Base-by-base conservation (phyloP, 1,284 basidiomycete genomes). In the Stereum hirsutum region DNA sequence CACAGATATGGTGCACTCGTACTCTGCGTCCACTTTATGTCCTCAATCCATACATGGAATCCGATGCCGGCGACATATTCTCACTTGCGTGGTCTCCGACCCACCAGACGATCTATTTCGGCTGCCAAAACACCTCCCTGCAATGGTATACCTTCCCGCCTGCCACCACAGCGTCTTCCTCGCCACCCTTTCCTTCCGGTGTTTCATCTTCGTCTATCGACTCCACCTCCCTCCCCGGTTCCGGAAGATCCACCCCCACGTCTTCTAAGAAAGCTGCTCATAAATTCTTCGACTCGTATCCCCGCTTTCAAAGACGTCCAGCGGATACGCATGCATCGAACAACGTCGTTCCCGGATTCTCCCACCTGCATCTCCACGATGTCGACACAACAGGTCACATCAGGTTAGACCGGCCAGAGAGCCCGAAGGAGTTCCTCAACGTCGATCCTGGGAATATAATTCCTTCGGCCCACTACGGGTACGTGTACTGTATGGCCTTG, bases 381-480 rank as follows among this genome's bases (percentile, higher is more conserved):
- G 12, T 12, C 5, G 35, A 15, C 21, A 12, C 35, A 20, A 20
- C 15, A 5, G 35, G 35, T 12, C 49, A 44, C 21, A 21, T 33
- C 4, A 24, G 32, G 0, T 15, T 15, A 26, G 19, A 23, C 28
- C 39, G 10, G 10, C 28, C 26, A 10, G 34, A 39, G 1, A 57
- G 60, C 30, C 55, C 61, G 11, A 41, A 53, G 6, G 54, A 56
- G 5, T 52, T 60, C 12, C 56, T 86, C 15, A 68, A 74, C 44
- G 78, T 93, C 21, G 74, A 79, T 4, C 66, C 75, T 10, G 67
- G 68, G 42, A 85, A 87, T 51, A 81, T 89, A 15, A 69, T 91
- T 26, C 81, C 88, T 51, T 87, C 88, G 2, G 94, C 93, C 1
- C 94, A 98, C 60, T 92, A 81, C 60, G 94, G 94, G 8, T 98